Percentiles rank a stretch among this genome's conserved stretches.
These are phyloP conservation scores for Boletus reticulatus DNA, from an alignment of 768 basidiomycete genomes.

Conservation along the genomic window DNA sequence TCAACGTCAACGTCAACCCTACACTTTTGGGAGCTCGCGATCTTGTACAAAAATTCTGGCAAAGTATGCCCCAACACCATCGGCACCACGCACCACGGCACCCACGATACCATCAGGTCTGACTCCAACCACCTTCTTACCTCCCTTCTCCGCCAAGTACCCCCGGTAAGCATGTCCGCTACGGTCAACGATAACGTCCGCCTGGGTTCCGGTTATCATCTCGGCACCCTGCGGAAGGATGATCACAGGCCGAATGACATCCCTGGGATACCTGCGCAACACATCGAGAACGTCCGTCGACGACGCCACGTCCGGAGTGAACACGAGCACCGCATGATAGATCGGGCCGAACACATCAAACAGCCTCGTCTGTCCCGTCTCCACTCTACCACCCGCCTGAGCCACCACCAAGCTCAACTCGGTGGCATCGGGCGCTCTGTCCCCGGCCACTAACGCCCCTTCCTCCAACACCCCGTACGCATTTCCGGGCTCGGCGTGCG, in stretches of 20 bases:
- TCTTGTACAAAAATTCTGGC: neutral
- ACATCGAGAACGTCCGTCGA: conserved; percentile 5
- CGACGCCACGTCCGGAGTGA: conserved; percentile 9
- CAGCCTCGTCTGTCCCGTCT: conserved; percentile 10
- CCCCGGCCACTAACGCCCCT: conserved; percentile 37
- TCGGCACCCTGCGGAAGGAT: conserved; percentile 9
- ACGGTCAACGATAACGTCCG: neutral
- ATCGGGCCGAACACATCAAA: conserved; percentile 23
- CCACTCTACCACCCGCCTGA: neutral
- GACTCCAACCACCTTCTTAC: conserved; percentile 16
- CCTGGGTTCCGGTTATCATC: conserved; percentile 13
- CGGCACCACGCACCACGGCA: conserved; percentile 2
- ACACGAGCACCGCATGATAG: conserved; percentile 32
- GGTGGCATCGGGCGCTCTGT: conserved; percentile 44
- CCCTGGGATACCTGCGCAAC: conserved; percentile 3
- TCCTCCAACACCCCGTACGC: conserved; percentile 22
- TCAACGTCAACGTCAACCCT: no score
- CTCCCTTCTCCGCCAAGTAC: neutral
- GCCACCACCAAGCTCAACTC: neutral
- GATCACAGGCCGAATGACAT: conserved; percentile 7
- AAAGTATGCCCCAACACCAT: neutral
- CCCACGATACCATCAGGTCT: conserved; percentile 33
- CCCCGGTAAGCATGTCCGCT: neutral
- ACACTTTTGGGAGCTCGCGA: no score
- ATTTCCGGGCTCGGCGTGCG: conserved; percentile 6